Base-by-base conservation (phyloP, 208 protist genomes). In the Acanthamoeba culbertsoni region DNA sequence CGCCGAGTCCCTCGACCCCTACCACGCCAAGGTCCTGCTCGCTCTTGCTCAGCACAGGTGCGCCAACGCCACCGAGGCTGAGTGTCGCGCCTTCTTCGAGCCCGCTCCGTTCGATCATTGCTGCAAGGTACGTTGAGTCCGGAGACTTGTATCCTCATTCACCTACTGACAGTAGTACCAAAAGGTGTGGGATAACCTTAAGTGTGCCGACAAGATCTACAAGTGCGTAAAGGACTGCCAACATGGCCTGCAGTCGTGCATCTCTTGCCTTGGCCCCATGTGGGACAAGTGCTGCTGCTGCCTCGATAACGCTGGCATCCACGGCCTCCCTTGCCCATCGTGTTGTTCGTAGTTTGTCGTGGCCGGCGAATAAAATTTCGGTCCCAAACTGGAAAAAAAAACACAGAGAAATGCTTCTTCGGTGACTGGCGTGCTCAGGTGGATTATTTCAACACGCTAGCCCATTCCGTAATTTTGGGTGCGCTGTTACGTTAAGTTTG, bases 261-360 rank as follows among this genome's bases (percentile, higher is more conserved):
- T 82, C 20, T 35, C 26, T 28, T 82, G 71, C 71, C 71, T 82
- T 42, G 71, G 71, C 42, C 71, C 71, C 10, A 82, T 82, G 71
- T 82, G 71, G 71, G 71, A 82, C 23, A n/a, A 51, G 71, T 82
- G 71, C 71, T 82, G 71, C 71, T 82, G 71, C 71, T 82, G 71
- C 42, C 71, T 82, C 42, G 71, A 82, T 42, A 82, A 82, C 71
- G 71, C 71, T 40, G 71, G 71, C 71, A 82, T 82, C 71, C 71
- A 82, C 71, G 71, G 71, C 40, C 35, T 82, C 4, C 35, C 71
- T 1, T 82, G 71, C 23, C 71, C 71, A 2, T 23, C 43, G 5
- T 82, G 71, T 42, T 82, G 68, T n/a, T 0, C 31, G 18, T 7
- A 75, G 5, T 48, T 28, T 48, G 1, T 16, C 23, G 28, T 75